Conservation (phyloP, 2,329 filamentous ascomycete genomes). For the Didymella pinodella region DNA sequence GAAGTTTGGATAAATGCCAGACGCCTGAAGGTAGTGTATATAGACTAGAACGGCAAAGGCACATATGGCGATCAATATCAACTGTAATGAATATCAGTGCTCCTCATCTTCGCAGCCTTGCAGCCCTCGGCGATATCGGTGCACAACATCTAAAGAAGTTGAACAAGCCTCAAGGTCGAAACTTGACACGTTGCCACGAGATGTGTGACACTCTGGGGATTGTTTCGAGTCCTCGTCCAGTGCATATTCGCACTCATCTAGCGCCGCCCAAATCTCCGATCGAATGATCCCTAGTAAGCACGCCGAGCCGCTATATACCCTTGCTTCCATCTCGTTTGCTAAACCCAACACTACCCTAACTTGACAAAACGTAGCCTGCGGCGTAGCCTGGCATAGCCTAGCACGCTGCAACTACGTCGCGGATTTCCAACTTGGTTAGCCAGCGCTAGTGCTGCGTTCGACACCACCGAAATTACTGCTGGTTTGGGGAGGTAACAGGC, state of each 20-base stretch:
- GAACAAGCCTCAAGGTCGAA: neutral
- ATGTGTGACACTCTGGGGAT: neutral
- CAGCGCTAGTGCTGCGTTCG: constrained; percentile 22
- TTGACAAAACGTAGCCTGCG: constrained; percentile 3
- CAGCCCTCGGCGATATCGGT: neutral
- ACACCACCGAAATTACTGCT: constrained; percentile 8
- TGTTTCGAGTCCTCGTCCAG: neutral
- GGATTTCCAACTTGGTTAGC: constrained; percentile 20
- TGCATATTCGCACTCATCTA: constrained; percentile 1
- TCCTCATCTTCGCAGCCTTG: neutral
- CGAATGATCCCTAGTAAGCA: constrained; percentile 10
- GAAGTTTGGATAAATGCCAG: neutral
- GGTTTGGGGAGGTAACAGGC: neutral
- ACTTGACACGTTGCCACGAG: neutral
- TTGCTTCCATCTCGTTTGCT: constrained; percentile 14
- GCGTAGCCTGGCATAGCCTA: constrained; percentile 18
- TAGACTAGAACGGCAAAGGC: neutral
- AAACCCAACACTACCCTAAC: constrained; percentile 6
- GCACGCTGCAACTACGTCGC: constrained; percentile 15
- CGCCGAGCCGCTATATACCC: constrained; percentile 17
- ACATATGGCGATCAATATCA: neutral
- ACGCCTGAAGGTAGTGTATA: neutral
- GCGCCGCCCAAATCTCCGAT: constrained; percentile 1
- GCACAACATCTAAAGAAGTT: neutral
- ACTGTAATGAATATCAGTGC: neutral